Percentiles rank a stretch among this genome's conserved stretches.
Evolutionary conservation across 2,329 filamentous ascomycete genomes (phyloP).

Genomic region (Pestalotiopsis sp.): DNA sequence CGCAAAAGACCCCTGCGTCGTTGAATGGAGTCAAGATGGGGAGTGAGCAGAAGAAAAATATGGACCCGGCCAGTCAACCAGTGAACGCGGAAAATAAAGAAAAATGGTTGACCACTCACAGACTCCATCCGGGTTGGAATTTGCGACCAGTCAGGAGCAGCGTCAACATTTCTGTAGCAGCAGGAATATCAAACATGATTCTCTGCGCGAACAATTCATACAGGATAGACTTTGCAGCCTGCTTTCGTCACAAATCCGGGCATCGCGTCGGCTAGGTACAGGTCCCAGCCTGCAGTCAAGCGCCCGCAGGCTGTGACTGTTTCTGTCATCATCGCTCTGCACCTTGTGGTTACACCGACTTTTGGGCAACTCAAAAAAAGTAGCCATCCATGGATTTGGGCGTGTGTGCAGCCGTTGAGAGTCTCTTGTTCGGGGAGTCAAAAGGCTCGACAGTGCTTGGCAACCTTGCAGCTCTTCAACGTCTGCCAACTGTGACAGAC

Average conservation of each 20-base stretch:
- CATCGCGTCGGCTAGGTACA: slow-evolving; percentile 6
- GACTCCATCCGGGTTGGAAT: background rate
- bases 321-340: slow-evolving; percentile 3
- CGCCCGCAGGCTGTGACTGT: background rate
- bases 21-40: background rate
- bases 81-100: background rate
- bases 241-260: background rate
- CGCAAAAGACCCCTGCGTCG: background rate
- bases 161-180: background rate
- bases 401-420: background rate
- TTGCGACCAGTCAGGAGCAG: slow-evolving; percentile 6
- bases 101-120: slow-evolving; percentile 1
- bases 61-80: background rate
- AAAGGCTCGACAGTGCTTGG: background rate
- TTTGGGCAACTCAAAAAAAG: slow-evolving; percentile 1
- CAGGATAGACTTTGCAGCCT: background rate
- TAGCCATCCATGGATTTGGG: background rate
- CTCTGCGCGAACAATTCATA: background rate
- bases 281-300: background rate
- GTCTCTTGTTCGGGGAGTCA: background rate
- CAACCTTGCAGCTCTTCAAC: slow-evolving; percentile 6
- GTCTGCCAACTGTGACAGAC: background rate
- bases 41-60: background rate
- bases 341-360: slow-evolving; percentile 14
- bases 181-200: background rate